A percentile compares a stretch with the other conserved stretches of the same genome.
phyloP scores from a whole-genome alignment of 2,329 filamentous ascomycete species.

The Ambrosiella cleistominuta region DNA sequence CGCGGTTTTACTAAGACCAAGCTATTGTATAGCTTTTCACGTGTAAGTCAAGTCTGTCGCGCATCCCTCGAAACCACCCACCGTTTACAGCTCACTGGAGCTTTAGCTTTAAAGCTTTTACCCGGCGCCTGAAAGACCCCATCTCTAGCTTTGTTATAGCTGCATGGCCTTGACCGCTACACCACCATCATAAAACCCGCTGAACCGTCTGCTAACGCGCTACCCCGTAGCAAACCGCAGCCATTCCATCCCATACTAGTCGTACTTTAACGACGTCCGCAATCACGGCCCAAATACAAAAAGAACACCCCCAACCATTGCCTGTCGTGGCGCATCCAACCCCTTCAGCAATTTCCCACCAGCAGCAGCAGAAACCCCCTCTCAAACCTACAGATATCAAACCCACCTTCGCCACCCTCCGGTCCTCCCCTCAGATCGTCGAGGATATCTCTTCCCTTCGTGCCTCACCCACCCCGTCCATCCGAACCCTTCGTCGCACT shows the following conservation, averaged over 20 bases:
- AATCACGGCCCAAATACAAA: neutral
- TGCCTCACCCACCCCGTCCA: constrained; percentile 29
- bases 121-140: too few species aligned
- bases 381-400: neutral
- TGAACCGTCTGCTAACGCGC: neutral
- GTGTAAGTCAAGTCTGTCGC: neutral
- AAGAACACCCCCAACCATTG: neutral
- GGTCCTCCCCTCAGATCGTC: constrained; percentile 33
- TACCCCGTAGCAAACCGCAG: neutral
- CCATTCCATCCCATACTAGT: neutral
- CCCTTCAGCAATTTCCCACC: constrained; percentile 7
- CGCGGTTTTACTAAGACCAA: neutral
- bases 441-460: constrained; percentile 25
- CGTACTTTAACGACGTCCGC: neutral
- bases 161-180: too few species aligned
- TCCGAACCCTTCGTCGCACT: constrained; percentile 14
- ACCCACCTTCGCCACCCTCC: constrained; percentile 21
- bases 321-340: constrained; percentile 12
- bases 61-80: neutral
- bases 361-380: constrained; percentile 8
- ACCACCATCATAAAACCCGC: too few species aligned
- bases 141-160: too few species aligned
- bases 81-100: neutral
- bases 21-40: neutral
- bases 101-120: neutral